A percentile compares a stretch with the other conserved stretches of the same genome.
phyloP scores from a whole-genome alignment of 2,329 filamentous ascomycete species.

The Ciborinia camelliae region DNA sequence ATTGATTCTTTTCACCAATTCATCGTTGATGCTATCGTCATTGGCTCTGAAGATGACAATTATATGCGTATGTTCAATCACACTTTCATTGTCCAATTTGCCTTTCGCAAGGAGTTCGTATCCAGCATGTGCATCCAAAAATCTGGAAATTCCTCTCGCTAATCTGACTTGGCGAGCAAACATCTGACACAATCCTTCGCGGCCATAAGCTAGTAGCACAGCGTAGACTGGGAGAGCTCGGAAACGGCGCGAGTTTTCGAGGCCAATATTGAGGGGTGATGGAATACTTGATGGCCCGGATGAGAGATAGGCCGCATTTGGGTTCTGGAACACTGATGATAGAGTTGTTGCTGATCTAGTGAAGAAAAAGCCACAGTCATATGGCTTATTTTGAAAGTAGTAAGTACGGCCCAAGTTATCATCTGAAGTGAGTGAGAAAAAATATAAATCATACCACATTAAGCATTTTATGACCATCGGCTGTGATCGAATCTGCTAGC shows the following conservation, averaged over 20 bases:
- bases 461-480: constrained; percentile 86
- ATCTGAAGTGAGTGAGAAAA: not conserved
- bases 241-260: constrained; percentile 91
- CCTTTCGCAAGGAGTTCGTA: constrained; percentile 65
- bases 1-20: constrained; percentile 72
- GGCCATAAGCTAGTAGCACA: constrained; percentile 71
- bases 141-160: constrained; percentile 63
- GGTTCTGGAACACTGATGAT: constrained; percentile 70
- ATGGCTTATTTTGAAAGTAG: constrained; percentile 50
- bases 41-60: constrained; percentile 76
- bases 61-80: constrained; percentile 42
- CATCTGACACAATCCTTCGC: constrained; percentile 64
- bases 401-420: constrained; percentile 7
- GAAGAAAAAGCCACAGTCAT: constrained; percentile 89
- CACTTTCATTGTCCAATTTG: constrained; percentile 48
- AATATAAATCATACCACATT: constrained; percentile 62
- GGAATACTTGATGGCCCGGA: constrained; percentile 51
- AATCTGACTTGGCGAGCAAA: constrained; percentile 69
- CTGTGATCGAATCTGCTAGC: constrained; percentile 80
- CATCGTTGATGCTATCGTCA: constrained; percentile 59
- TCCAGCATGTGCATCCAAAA: constrained; percentile 55
- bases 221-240: constrained; percentile 87
- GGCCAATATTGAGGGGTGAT: constrained; percentile 80
- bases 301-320: constrained; percentile 78
- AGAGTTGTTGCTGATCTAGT: constrained; percentile 60